A percentile compares a stretch with the other conserved stretches of the same genome.
phyloP scores from a whole-genome alignment of 768 basidiomycete species.

The Leccinum truebloodii region DNA sequence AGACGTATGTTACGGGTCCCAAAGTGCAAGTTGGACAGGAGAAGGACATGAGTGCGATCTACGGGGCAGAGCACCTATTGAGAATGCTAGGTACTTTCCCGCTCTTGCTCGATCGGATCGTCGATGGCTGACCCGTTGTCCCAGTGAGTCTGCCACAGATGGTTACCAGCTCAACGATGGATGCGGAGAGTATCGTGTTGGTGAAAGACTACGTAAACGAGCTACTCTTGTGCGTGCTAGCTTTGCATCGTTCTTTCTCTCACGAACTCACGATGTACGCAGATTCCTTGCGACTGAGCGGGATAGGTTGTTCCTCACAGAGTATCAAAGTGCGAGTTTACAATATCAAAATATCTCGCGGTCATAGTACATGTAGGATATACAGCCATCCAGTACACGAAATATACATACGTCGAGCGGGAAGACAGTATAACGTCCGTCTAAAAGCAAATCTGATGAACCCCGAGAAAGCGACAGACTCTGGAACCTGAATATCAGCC shows the following conservation, averaged over 20 bases:
- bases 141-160: constrained; percentile 90
- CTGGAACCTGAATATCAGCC: constrained; percentile 3
- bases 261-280: neutral
- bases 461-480: neutral
- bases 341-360: constrained; percentile 84
- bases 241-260: neutral
- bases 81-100: constrained; percentile 79
- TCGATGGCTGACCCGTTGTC: constrained; percentile 7
- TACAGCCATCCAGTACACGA: constrained; percentile 2
- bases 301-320: constrained; percentile 67
- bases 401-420: constrained; percentile 4
- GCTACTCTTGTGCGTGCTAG: constrained; percentile 64
- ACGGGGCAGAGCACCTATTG: constrained; percentile 93
- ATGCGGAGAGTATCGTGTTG: constrained; percentile 78
- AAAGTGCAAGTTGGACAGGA: constrained; percentile 68
- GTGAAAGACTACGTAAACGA: constrained; percentile 91
- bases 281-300: constrained; percentile 84
- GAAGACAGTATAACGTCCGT: constrained; percentile 1
- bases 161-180: constrained; percentile 88
- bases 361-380: constrained; percentile 33
- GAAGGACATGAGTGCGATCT: constrained; percentile 86
- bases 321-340: constrained; percentile 76
- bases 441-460: constrained; percentile 1
- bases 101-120: neutral
- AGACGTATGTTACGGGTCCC: constrained; percentile 70